A percentile compares a stretch with the other conserved stretches of the same genome.
phyloP scores from a whole-genome alignment of 192 early-diverging fungal species.

The Endogone sp. region DNA sequence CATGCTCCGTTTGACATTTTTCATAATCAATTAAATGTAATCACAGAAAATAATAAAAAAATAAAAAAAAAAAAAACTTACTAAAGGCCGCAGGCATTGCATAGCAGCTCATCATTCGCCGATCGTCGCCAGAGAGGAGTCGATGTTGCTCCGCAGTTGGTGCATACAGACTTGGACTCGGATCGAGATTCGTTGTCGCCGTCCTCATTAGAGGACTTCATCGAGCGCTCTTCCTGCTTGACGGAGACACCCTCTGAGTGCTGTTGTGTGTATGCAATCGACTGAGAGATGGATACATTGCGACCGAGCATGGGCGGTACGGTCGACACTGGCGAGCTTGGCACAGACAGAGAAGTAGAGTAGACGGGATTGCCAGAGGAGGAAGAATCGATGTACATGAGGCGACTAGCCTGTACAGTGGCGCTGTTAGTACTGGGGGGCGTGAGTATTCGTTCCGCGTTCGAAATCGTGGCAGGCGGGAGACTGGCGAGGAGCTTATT shows the following conservation, averaged over 20 bases:
- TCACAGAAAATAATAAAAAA: conserved; percentile 5
- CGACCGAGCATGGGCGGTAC: neutral
- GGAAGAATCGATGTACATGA: neutral
- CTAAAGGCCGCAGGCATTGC: conserved; percentile 97
- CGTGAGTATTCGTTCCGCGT: conserved; percentile 4
- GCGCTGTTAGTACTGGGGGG: neutral
- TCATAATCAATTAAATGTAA: neutral
- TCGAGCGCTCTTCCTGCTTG: neutral
- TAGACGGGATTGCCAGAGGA: neutral
- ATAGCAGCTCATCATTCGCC: conserved; percentile 80
- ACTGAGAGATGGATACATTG: conserved; percentile 5
- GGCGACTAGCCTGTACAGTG: neutral
- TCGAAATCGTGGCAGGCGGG: conserved; percentile 11
- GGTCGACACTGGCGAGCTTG: neutral
- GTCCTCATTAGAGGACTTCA: neutral
- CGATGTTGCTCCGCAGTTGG: conserved; percentile 75
- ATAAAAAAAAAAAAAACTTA: conserved; percentile 35
- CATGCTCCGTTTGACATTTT: neutral
- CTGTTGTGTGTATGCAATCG: conserved; percentile 5
- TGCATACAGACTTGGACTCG: conserved; percentile 40
- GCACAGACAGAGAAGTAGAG: neutral
- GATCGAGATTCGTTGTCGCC: neutral
- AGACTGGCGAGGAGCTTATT: conserved; percentile 14
- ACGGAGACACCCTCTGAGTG: neutral
- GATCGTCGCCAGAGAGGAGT: conserved; percentile 94